Evolutionary conservation across 2,329 filamentous ascomycete genomes (phyloP), one percentile per base, ranked within the genome.

Genomic region (Sarocladiaceae sp.): DNA sequence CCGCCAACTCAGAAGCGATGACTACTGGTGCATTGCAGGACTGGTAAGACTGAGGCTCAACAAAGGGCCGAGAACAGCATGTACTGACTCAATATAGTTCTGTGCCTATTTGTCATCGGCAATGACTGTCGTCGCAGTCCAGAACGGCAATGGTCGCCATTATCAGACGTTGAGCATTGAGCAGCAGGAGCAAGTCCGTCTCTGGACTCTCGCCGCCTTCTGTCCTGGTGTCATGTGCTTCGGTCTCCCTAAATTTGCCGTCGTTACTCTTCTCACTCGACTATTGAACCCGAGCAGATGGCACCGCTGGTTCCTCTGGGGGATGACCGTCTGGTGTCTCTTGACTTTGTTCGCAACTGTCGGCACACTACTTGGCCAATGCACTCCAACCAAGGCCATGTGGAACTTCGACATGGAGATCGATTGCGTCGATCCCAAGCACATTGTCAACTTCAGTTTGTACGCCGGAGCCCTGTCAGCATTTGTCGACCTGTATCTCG

Each of bases 331-430:
- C 4, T 29, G 62, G 5, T 67, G 64, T 20, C 55, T 66, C 10
- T 29, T 65, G 10, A 61, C 64, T 2, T 58, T 71, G 7, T 52
- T 67, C 1, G 62, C 62, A 7, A 70, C 65, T 37, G 64, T 75
- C 17, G 55, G 73, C 15, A 63, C 75, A 5, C 56, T 74, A 1
- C 71, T 74, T 35, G 70, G 65, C 1, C 71, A 71, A 53, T 78
- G 75, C 58, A 60, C 59, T 2, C 74, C 75, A 0, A 53, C 58
- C 3, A 37, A 53, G 22, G 67, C 71, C 0, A 61, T 70, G 20
- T 78, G 75, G 75, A 58, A 68, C 47, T 62, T 64, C 17, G 57
- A 59, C 2, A 60, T 68, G 2, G 58, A 61, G 13, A 68, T 66
- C 3, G 65, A 36, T 5, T 76, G 67, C 57, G 67, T 64, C 60